Evolutionary conservation across 1,284 basidiomycete species (phyloP).

Genomic region (Singerocomus inundabilis): DNA sequence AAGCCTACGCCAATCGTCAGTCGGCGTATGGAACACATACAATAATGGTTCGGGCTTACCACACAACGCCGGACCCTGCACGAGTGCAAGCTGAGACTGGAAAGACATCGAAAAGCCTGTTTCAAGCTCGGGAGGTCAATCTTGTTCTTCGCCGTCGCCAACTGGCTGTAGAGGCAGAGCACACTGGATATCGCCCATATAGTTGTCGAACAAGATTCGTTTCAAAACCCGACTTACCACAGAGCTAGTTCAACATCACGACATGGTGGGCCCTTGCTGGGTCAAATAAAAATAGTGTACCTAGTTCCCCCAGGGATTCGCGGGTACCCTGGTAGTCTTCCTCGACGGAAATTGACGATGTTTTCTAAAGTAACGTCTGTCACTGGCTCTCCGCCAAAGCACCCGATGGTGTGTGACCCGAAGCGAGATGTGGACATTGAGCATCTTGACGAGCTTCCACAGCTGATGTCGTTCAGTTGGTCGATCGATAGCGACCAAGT

Average conservation of each 20-base stretch:
- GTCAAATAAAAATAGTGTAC: neutral
- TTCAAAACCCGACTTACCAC: constrained; percentile 1
- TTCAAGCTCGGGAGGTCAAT: neutral
- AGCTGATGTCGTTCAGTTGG: too few relatives aligned
- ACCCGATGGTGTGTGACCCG: too few relatives aligned
- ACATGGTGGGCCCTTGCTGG: neutral
- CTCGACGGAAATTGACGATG: too few relatives aligned
- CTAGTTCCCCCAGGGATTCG: too few relatives aligned
- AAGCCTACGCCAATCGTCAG: constrained; percentile 4
- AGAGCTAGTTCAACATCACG: neutral
- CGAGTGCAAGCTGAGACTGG: neutral
- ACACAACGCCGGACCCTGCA: neutral
- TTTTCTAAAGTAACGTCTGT: too few relatives aligned
- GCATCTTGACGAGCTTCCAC: too few relatives aligned
- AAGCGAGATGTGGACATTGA: too few relatives aligned
- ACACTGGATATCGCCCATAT: neutral
- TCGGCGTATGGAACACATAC: neutral
- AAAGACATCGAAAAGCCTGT: neutral
- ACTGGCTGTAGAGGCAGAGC: too few relatives aligned
- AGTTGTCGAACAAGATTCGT: neutral
- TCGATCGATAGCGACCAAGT: too few relatives aligned
- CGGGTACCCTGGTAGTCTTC: too few relatives aligned
- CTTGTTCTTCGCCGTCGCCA: too few relatives aligned
- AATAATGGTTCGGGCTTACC: constrained; percentile 5
- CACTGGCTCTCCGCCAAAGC: too few relatives aligned